Percentiles rank a stretch among this genome's conserved stretches.
phyloP scores from a whole-genome alignment of 2,329 filamentous ascomycete genomes.

The Colletotrichum cordylinicola region DNA sequence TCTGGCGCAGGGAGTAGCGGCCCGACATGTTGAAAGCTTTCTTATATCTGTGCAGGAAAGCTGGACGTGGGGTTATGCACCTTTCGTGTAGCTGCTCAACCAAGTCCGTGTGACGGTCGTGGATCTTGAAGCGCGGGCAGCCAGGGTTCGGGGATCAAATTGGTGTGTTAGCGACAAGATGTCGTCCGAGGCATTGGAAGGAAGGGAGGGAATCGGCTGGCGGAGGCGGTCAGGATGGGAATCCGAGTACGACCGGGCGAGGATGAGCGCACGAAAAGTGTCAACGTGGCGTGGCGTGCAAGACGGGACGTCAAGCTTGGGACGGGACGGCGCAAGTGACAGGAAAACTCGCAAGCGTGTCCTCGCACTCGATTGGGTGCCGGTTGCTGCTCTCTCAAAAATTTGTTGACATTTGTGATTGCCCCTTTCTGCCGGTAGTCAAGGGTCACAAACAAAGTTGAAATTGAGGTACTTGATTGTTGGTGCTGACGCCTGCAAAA shows the following conservation, averaged over 20 bases:
- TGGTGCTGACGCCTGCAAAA: not conserved
- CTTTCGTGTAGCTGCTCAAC: slow-evolving; percentile 18
- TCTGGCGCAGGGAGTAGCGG: slow-evolving; percentile 43
- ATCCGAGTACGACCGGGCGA: slow-evolving; percentile 14
- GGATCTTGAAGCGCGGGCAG: not conserved
- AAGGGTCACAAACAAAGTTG: slow-evolving; percentile 11
- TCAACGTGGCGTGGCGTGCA: slow-evolving; percentile 5
- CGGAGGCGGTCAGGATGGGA: slow-evolving; percentile 3
- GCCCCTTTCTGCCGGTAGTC: slow-evolving; percentile 23
- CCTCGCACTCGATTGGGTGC: slow-evolving; percentile 9
- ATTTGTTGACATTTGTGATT: slow-evolving; percentile 22
- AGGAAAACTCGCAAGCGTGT: slow-evolving; percentile 9
- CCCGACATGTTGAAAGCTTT: slow-evolving; percentile 35
- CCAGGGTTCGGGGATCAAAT: not conserved
- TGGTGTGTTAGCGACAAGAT: not conserved
- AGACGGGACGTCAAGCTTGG: not conserved
- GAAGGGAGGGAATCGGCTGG: not conserved
- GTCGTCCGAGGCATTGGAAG: not conserved
- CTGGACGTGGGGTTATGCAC: slow-evolving; percentile 19
- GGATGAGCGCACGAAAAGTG: not conserved
- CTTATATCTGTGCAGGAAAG: slow-evolving; percentile 4
- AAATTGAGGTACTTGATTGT: not conserved
- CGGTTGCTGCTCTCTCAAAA: slow-evolving; percentile 3
- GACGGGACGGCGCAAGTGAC: slow-evolving; percentile 4
- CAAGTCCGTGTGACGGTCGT: slow-evolving; percentile 7